phyloP scores from a whole-genome alignment of 495 filamentous ascomycete species.

The Hypoxylon intermedium region DNA sequence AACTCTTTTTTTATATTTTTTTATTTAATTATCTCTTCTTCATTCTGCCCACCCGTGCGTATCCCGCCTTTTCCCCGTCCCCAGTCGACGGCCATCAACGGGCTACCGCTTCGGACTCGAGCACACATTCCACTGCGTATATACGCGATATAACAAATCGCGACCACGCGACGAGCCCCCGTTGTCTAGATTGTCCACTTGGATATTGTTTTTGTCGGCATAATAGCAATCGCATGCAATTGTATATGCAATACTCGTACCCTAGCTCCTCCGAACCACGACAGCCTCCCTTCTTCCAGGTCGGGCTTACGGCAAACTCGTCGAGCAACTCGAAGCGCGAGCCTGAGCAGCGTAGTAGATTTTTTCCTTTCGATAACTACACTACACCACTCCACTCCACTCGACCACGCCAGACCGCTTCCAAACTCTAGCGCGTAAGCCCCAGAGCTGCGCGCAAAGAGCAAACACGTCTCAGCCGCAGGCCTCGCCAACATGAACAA shows the following conservation, averaged over 20 bases:
- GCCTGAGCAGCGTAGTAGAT: not conserved
- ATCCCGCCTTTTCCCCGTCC: constrained; percentile 2
- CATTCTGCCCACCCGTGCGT: constrained; percentile 11
- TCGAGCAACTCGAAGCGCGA: no score
- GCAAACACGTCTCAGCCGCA: not conserved
- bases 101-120: not conserved
- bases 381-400: no score
- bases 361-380: no score
- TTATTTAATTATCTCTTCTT: constrained; percentile 5
- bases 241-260: not conserved
- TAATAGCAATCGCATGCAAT: constrained; percentile 23
- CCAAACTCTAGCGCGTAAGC: constrained; percentile 6
- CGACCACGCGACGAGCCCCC: constrained; percentile 1
- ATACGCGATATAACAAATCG: not conserved
- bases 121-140: not conserved
- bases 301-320: not conserved
- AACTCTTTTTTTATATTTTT: constrained; percentile 6
- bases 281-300: not conserved
- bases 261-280: not conserved
- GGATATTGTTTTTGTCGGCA: constrained; percentile 24
- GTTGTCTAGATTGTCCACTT: constrained; percentile 15
- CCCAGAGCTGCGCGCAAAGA: constrained; percentile 18
- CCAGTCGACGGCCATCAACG: not conserved
- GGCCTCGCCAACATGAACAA: constrained; percentile 37
- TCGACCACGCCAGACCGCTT: not conserved